Conservation (phyloP, 1,284 basidiomycete species). For the Schizophyllum amplum region DNA sequence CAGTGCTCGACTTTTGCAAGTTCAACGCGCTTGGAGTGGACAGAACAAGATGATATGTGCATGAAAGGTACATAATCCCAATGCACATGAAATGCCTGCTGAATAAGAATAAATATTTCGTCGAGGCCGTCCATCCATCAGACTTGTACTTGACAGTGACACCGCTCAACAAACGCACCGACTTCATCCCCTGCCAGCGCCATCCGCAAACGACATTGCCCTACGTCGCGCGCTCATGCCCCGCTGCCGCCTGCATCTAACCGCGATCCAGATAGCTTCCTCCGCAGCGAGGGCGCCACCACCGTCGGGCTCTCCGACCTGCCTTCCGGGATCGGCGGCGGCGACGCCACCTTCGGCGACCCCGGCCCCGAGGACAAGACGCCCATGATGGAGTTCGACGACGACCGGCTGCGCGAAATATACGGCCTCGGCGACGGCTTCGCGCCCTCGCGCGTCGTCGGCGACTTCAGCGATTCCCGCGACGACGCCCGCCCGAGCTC, state of each 20-base stretch:
- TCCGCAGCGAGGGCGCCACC: not conserved
- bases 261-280: not conserved
- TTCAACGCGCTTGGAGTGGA: too few relatives aligned
- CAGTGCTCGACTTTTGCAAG: too few relatives aligned
- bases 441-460: slow-evolving; percentile 17
- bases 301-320: not conserved
- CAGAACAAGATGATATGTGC: too few relatives aligned
- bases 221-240: not conserved
- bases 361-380: not conserved
- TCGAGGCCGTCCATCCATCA: not conserved
- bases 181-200: too few relatives aligned
- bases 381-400: slow-evolving; percentile 20
- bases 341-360: not conserved
- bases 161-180: too few relatives aligned
- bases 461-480: slow-evolving; percentile 11
- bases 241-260: not conserved
- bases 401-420: slow-evolving; percentile 42
- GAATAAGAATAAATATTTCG: not conserved
- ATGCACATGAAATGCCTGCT: not conserved
- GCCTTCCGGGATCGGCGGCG: too few relatives aligned
- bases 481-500: slow-evolving; percentile 10
- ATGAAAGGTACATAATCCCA: not conserved
- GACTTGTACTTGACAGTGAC: not conserved
- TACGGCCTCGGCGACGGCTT: slow-evolving; percentile 49
- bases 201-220: too few relatives aligned